Percentiles rank a stretch among this genome's conserved stretches.
These are phyloP conservation scores for Pseudogymnoascus sp. DNA, from an alignment of 2,329 filamentous ascomycete species.

Conservation along the genomic window DNA sequence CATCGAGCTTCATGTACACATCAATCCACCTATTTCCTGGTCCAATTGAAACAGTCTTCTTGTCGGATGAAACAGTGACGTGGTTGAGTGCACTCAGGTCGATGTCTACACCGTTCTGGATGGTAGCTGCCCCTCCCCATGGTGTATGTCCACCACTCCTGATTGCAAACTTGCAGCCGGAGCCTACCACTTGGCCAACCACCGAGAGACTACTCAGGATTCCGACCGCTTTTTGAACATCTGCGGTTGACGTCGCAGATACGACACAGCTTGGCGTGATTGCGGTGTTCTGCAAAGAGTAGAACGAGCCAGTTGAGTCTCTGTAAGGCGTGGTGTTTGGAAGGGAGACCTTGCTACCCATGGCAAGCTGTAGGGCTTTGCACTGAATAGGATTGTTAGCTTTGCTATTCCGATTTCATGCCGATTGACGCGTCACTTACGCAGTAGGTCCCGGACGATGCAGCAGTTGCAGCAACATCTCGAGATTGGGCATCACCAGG, in stretches of 20 bases:
- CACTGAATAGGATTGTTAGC: not conserved
- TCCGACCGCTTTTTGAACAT: slow-evolving; percentile 21
- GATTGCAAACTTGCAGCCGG: slow-evolving; percentile 41
- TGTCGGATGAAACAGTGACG: slow-evolving; percentile 21
- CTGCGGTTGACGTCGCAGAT: slow-evolving; percentile 18
- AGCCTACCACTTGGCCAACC: not conserved
- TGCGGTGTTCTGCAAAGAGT: slow-evolving; percentile 16
- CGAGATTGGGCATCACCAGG: not conserved
- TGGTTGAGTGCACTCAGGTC: slow-evolving; percentile 32
- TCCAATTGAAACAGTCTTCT: slow-evolving; percentile 27
- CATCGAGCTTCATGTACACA: slow-evolving; percentile 31
- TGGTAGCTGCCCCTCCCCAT: slow-evolving; percentile 44
- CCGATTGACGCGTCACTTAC: not conserved
- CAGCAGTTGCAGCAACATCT: not conserved
- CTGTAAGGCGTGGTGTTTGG: slow-evolving; percentile 10
- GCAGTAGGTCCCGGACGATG: not conserved
- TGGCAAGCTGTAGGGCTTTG: not conserved
- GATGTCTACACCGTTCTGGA: slow-evolving; percentile 41
- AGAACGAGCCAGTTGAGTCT: slow-evolving; percentile 12
- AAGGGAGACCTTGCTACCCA: slow-evolving; percentile 11
- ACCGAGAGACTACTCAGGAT: slow-evolving; percentile 4
- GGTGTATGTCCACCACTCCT: slow-evolving; percentile 52
- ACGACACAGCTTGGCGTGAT: slow-evolving; percentile 26
- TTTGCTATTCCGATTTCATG: not conserved
- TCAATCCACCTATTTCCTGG: slow-evolving; percentile 33